Evolutionary conservation across 2,329 filamentous ascomycete genomes (phyloP).

Genomic region (Xylaria sp.): DNA sequence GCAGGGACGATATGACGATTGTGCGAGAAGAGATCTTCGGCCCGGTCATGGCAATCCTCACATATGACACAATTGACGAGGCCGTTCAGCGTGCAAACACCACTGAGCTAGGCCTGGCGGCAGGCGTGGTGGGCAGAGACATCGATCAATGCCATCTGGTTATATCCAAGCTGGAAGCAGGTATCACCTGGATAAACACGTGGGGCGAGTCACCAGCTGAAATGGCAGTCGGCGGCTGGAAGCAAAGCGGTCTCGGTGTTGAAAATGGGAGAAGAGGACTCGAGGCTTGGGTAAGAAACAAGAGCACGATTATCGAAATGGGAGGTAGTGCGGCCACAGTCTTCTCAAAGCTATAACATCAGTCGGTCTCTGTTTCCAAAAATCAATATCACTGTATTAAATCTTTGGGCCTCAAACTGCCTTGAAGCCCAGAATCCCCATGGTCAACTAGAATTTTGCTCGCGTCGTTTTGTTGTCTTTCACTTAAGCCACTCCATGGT

Average conservation of each 20-base stretch:
- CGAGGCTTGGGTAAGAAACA: constrained; percentile 84
- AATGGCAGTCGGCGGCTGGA: constrained; percentile 94
- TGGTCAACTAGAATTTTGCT: too few species aligned
- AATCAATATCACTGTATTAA: not conserved
- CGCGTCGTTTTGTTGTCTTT: too few species aligned
- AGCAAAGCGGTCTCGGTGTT: constrained; percentile 85
- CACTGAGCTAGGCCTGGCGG: constrained; percentile 81
- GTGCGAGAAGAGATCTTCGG: constrained; percentile 88
- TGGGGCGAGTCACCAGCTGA: constrained; percentile 94
- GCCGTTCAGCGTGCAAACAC: constrained; percentile 78
- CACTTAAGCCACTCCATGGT: too few species aligned
- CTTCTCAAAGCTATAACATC: constrained; percentile 75
- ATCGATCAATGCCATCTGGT: constrained; percentile 78
- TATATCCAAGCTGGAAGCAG: constrained; percentile 76
- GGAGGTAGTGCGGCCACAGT: constrained; percentile 75
- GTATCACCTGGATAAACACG: constrained; percentile 92
- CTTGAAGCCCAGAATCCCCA: too few species aligned
- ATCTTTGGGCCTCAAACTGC: too few species aligned
- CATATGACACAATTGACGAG: constrained; percentile 76
- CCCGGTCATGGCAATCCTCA: constrained; percentile 83
- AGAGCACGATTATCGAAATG: constrained; percentile 89
- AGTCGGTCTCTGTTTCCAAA: not conserved
- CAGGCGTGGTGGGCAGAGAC: constrained; percentile 83
- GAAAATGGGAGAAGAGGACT: constrained; percentile 86
- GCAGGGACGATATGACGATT: constrained; percentile 83